A percentile compares a stretch with the other conserved stretches of the same genome.
phyloP scores from a whole-genome alignment of 352 stramenopile species.

The Globisporangium lucens region DNA sequence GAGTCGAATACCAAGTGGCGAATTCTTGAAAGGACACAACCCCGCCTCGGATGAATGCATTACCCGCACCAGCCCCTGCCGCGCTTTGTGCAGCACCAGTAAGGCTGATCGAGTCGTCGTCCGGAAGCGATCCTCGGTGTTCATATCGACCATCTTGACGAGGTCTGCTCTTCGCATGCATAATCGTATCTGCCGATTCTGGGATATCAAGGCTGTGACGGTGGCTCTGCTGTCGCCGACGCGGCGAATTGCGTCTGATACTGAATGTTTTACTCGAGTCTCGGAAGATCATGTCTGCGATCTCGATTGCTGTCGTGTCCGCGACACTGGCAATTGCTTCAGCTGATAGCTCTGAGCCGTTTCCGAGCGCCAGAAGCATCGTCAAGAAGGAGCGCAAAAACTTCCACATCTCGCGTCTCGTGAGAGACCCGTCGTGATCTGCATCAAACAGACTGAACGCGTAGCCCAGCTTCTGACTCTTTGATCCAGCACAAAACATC shows the following conservation, averaged over 20 bases:
- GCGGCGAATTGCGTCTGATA: conserved; percentile 29
- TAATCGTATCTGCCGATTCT: conserved; percentile 36
- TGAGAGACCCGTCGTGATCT: conserved; percentile 89
- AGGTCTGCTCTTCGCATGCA: conserved; percentile 31
- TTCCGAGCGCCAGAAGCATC: conserved; percentile 92
- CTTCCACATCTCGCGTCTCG: conserved; percentile 88
- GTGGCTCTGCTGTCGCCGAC: conserved; percentile 27
- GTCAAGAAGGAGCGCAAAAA: conserved; percentile 94
- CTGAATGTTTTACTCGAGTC: conserved; percentile 82
- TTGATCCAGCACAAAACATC: conserved; percentile 93
- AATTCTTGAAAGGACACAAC: conserved; percentile 87
- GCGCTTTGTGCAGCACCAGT: conserved; percentile 50
- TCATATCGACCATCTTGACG: conserved; percentile 50
- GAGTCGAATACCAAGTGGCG: conserved; percentile 79
- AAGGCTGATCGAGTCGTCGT: conserved; percentile 50
- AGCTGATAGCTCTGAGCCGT: conserved; percentile 77
- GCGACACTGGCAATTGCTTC: conserved; percentile 79
- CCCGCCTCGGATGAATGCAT: conserved; percentile 65
- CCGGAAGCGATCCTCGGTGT: conserved; percentile 67
- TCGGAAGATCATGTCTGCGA: conserved; percentile 80
- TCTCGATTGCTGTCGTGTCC: conserved; percentile 78
- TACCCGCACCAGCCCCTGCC: conserved; percentile 55
- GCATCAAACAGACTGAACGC: conserved; percentile 90
- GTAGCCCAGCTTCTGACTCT: conserved; percentile 94
- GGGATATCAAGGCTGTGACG: conserved; percentile 63